Evolutionary conservation across 192 early-diverging fungal genomes (phyloP), one percentile per base, ranked within the genome.

Genomic region (Phycomyces nitens): DNA sequence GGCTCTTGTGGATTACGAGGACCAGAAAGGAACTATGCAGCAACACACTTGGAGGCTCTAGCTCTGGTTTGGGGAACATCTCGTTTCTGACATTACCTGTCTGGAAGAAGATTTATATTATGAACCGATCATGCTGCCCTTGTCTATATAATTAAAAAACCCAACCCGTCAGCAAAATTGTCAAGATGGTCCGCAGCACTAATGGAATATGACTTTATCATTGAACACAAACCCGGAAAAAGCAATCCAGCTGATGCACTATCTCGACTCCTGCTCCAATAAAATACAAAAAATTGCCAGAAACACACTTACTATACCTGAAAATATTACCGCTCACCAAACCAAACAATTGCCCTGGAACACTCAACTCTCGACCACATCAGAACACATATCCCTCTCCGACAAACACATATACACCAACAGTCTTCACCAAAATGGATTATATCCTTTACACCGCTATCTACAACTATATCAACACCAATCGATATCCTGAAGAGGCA

Each of bases 71-170:
- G 29, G 29, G 29, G 29, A 2, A 7, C 7, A 5, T 2, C 7
- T 2, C 2, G 29, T 2, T 34, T 5, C 29, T 53, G 64, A 0
- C 68, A 75, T 12, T 76, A 60, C 21, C 34, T 81, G 1, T 15
- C 20, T 0, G 64, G 66, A 11, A 15, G 56, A 21, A 57, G 52
- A 6, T 73, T 80, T 11, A 3, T 58, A 0, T 8, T 80, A 1
- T 53, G 58, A 1, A 74, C 69, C 1, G 78, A 80, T 53, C 69
- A 80, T 39, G 50, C 57, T 26, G 60, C 67, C 5, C 58, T 77
- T 4, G 39, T 52, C 16, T 66, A 69, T n/a, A 27, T 76, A 3
- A 59, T 61, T 18, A 53, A 66, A 0, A 52, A 11, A 5, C 11
- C n/a, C 5, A 53, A 26, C n/a, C 23, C 52, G 1, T 24, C 21